Conservation (phyloP, 345 rosid species). For the sweet orange (Citrus sinensis) region DVS_A1.0 CM039167.1:15327001-15327500, state of each 20-base stretch:
- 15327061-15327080: no score
- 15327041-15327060: no score
- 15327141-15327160: background rate
- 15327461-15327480: slow-evolving; percentile 25
- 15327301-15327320: background rate
- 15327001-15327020: no score
- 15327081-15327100: no score
- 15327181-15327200: background rate
- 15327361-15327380: no score
- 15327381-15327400: no score
- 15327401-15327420: no score
- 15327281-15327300: background rate
- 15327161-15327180: background rate
- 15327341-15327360: slow-evolving; percentile 18
- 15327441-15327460: background rate
- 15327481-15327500: slow-evolving; percentile 12
- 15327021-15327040: no score
- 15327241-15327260: background rate
- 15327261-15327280: background rate
- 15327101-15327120: no score
- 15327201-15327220: background rate
- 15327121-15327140: no score
- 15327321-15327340: background rate
- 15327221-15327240: slow-evolving; percentile 3
- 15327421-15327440: background rate